A percentile compares a stretch with the other conserved stretches of the same genome.
Evolutionary conservation across 306 rosid genomes (phyloP).

Genomic region (Vigna radiata): DNA sequence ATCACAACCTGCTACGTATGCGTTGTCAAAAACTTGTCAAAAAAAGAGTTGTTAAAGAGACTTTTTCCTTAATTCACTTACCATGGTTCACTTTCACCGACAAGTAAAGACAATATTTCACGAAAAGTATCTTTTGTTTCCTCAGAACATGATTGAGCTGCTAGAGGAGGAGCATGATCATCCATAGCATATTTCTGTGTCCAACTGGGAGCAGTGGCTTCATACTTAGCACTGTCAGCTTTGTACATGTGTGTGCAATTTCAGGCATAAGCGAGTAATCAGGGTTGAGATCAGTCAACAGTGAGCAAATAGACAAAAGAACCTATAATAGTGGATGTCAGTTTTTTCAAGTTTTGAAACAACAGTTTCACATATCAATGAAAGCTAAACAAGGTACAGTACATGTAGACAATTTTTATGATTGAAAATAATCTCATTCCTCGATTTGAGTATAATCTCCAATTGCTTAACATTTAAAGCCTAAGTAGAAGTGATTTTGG

Average conservation of each 20-base stretch:
- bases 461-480: neutral
- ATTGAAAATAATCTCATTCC: neutral
- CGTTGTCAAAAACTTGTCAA: no score
- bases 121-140: conserved; percentile 46
- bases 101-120: conserved; percentile 44
- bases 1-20: no score
- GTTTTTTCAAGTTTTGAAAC: conserved; percentile 25
- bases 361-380: neutral
- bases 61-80: no score
- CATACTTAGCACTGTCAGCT: conserved; percentile 80
- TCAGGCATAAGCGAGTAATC: conserved; percentile 57
- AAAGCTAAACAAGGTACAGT: neutral
- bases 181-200: conserved; percentile 89
- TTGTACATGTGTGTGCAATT: conserved; percentile 91
- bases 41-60: no score
- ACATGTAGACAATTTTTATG: neutral
- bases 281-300: neutral
- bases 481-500: no score
- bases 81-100: conserved; percentile 49
- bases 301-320: conserved; percentile 86
- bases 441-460: neutral
- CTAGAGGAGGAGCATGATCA: conserved; percentile 43
- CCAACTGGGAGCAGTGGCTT: conserved; percentile 98
- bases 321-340: conserved; percentile 34
- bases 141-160: conserved; percentile 45